These are phyloP conservation scores for Talaromyces atroroseus DNA, from an alignment of 2,329 filamentous ascomycete genomes.

Conservation along the genomic window DNA sequence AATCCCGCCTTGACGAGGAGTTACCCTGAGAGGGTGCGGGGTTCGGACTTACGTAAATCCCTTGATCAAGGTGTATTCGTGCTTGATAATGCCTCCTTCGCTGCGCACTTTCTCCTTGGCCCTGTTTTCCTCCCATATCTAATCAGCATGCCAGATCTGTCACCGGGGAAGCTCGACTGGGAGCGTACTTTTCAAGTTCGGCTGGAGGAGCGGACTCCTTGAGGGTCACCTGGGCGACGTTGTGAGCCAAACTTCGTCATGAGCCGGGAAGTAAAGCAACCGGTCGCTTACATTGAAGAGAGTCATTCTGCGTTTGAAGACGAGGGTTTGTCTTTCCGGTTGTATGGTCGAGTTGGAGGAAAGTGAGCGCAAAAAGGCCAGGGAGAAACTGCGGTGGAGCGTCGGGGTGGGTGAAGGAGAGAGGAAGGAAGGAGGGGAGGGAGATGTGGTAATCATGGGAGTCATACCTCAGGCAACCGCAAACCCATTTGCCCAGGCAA, in stretches of 20 bases:
- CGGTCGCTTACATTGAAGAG: slow-evolving; percentile 7
- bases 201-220: slow-evolving; percentile 63
- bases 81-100: slow-evolving; percentile 76
- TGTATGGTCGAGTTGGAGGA: not conserved
- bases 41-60: slow-evolving; percentile 72
- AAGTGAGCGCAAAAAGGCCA: not conserved
- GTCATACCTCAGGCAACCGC: slow-evolving; percentile 6
- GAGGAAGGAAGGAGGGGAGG: not conserved
- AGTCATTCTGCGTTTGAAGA: not conserved
- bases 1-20: not conserved
- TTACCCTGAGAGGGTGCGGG: not conserved
- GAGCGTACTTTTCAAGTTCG: slow-evolving; percentile 60
- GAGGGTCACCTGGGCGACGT: slow-evolving; percentile 62
- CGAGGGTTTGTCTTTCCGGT: not conserved
- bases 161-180: not conserved
- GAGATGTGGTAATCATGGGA: slow-evolving; percentile 1
- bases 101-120: slow-evolving; percentile 69
- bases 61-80: slow-evolving; percentile 84
- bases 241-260: slow-evolving; percentile 2
- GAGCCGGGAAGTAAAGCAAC: not conserved
- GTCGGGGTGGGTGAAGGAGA: not conserved
- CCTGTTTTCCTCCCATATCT: slow-evolving; percentile 38
- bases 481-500: not conserved
- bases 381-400: not conserved
- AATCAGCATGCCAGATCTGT: slow-evolving; percentile 12